These are phyloP conservation scores for Malassezia dermatis DNA, from an alignment of 1,284 basidiomycete genomes.

Conservation along the genomic window DNA sequence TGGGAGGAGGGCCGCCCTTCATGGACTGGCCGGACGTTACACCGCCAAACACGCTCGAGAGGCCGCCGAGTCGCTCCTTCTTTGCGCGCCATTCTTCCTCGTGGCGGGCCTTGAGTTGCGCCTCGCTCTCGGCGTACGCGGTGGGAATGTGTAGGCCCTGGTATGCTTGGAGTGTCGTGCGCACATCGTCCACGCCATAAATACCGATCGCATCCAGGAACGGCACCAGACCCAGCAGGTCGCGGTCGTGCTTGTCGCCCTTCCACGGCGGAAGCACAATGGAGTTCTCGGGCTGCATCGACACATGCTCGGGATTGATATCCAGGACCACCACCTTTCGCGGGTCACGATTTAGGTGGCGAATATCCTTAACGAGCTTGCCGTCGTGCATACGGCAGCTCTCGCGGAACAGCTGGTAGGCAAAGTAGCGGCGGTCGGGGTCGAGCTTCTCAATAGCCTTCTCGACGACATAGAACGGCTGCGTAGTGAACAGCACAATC, in stretches of 20 bases:
- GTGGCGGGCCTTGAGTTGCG: constrained; percentile 58
- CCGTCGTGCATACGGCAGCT: constrained; percentile 35
- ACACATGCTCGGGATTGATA: constrained; percentile 65
- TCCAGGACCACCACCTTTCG: constrained; percentile 83
- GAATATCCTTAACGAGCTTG: constrained; percentile 61
- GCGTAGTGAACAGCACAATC: constrained; percentile 87
- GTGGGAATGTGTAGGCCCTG: constrained; percentile 73
- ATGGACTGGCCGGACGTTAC: constrained; percentile 6
- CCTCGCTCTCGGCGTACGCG: constrained; percentile 78
- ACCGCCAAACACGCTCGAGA: constrained; percentile 59
- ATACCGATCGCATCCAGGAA: constrained; percentile 68
- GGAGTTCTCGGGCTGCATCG: constrained; percentile 78
- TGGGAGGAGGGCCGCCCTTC: constrained; percentile 47
- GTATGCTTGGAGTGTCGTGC: constrained; percentile 75
- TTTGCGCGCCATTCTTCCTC: constrained; percentile 71
- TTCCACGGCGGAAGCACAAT: constrained; percentile 78
- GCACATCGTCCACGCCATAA: constrained; percentile 58
- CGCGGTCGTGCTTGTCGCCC: constrained; percentile 63
- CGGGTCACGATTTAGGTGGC: constrained; percentile 83
- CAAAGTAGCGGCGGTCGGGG: constrained; percentile 78
- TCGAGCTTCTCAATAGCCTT: constrained; percentile 92
- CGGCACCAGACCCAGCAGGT: constrained; percentile 79
- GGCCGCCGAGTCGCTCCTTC: constrained; percentile 49
- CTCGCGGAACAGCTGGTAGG: constrained; percentile 83
- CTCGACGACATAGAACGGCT: constrained; percentile 75